Base-by-base conservation (phyloP, 2,329 filamentous ascomycete species). In the Allantophomopsis lycopodina region DNA sequence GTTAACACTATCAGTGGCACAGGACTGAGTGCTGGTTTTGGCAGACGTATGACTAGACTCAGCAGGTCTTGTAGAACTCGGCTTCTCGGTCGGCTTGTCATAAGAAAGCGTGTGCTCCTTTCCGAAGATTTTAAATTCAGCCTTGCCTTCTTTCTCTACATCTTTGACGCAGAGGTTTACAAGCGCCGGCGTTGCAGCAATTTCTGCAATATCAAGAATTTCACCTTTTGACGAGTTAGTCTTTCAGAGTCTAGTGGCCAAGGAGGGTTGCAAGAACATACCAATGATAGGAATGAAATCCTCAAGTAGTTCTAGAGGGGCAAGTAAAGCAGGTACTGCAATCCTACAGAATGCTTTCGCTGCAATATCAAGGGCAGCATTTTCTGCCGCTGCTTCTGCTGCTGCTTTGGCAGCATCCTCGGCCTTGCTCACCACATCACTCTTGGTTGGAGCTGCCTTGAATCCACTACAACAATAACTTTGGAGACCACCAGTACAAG, bases 301-400 rank as follows among this genome's bases (percentile, higher is more conserved):
- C 40, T 54, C 50, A 10, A 48, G 30, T 0, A 50, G 33, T 34
- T 52, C 48, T 28, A 53, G 32, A 12, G 44, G 44, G 2, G 28
- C 32, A 18, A 48, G 35, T n/a, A 52, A 34, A 17, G 55, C 58
- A 2, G 55, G 51, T 7, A 60, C 50, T 3, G 56, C 56, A 18
- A 58, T 39, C 13, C 56, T 37, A 42, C 56, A 60, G 37, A 60
- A 58, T 1, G 50, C 55, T 35, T 55, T 60, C 1, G 57, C 55
- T 11, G 57, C 57, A 31, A 59, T 40, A 32, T 59, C 57, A 0
- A 58, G 42, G 4, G 55, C 56, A 12, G 46, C 45, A 7, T 54
- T 40, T 35, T 55, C 53, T 2, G 55, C 56, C 0, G 46, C 46
- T 7, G 45, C 45, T 28, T 51, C 46, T 7, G 55, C 55, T 0